These are phyloP conservation scores for Saccharomyces pastorianus DNA, from an alignment of 1,139 yeast species.

Conservation along the genomic window DNA sequence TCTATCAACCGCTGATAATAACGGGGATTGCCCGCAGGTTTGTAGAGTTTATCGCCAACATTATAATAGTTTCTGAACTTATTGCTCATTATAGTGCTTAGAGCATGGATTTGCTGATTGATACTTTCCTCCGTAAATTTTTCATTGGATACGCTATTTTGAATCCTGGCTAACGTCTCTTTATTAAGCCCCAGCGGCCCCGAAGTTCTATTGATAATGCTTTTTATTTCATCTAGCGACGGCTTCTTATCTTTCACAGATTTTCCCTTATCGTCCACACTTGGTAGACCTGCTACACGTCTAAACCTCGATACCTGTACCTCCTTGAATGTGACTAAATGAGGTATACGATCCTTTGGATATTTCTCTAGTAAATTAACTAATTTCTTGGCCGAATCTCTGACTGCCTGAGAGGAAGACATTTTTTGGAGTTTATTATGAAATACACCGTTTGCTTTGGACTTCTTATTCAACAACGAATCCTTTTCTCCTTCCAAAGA, in stretches of 20 bases:
- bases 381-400: conserved; percentile 37
- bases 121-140: conserved; percentile 41
- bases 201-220: conserved; percentile 30
- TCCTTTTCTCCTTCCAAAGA: too few species aligned
- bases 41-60: conserved; percentile 55
- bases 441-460: not conserved
- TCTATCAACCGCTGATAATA: conserved; percentile 64
- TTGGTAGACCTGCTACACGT: conserved; percentile 36
- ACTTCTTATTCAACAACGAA: not conserved
- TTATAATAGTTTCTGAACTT: conserved; percentile 57
- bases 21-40: conserved; percentile 76
- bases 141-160: conserved; percentile 30
- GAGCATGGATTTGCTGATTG: conserved; percentile 51
- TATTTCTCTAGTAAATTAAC: conserved; percentile 37
- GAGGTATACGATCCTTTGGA: conserved; percentile 61
- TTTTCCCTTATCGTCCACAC: conserved; percentile 24
- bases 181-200: conserved; percentile 31
- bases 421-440: not conserved
- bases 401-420: conserved; percentile 15
- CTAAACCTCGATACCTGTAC: conserved; percentile 52
- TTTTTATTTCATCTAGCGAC: conserved; percentile 29
- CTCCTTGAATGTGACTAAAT: conserved; percentile 60
- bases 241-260: conserved; percentile 27
- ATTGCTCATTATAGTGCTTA: conserved; percentile 51
- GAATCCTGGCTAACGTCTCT: conserved; percentile 32